Conservation (phyloP, 2,329 filamentous ascomycete species). For the Nemania abortiva region DNA sequence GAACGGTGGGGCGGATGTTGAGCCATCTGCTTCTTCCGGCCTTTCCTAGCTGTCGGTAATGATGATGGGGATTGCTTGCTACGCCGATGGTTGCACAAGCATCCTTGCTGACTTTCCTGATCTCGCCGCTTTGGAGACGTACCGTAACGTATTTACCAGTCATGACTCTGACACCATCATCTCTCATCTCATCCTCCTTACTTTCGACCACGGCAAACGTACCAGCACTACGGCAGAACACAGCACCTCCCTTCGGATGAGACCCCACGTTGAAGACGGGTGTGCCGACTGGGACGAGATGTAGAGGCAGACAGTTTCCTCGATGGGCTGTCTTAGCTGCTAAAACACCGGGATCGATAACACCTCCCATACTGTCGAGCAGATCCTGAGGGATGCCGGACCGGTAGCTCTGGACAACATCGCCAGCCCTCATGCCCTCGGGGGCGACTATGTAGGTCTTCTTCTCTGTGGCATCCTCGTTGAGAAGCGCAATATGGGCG, state of each 20-base stretch:
- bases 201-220: constrained; percentile 90
- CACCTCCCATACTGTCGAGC: constrained; percentile 90
- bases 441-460: constrained; percentile 96
- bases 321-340: constrained; percentile 93
- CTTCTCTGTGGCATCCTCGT: constrained; percentile 76
- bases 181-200: constrained; percentile 82
- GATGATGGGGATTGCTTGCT: constrained; percentile 91
- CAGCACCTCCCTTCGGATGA: constrained; percentile 77
- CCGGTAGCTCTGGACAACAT: constrained; percentile 92
- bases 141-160: constrained; percentile 85
- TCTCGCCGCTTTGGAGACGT: constrained; percentile 90
- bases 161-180: constrained; percentile 70
- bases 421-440: constrained; percentile 91
- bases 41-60: constrained; percentile 93
- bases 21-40: constrained; percentile 94
- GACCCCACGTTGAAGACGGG: constrained; percentile 91
- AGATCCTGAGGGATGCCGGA: constrained; percentile 88
- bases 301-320: constrained; percentile 93
- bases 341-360: constrained; percentile 93
- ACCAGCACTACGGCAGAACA: constrained; percentile 94
- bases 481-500: constrained; percentile 91
- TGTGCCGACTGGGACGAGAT: constrained; percentile 96
- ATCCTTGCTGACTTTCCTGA: constrained; percentile 88
- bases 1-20: constrained; percentile 92
- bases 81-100: constrained; percentile 95